These are phyloP conservation scores for Calonectria pteridis DNA, from an alignment of 2,329 filamentous ascomycete genomes.

Conservation along the genomic window DNA sequence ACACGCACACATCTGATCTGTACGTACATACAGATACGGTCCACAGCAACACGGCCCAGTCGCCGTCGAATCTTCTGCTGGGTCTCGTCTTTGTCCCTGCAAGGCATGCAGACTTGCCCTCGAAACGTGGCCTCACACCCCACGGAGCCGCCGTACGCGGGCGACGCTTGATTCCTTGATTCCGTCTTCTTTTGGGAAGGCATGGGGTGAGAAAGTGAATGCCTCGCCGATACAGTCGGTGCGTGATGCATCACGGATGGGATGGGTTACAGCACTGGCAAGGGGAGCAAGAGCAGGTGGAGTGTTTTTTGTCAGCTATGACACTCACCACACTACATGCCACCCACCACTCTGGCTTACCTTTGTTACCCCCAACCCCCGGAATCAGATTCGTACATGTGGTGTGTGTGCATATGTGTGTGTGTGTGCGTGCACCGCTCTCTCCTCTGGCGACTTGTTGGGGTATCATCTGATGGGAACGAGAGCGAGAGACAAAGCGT, in stretches of 20 bases:
- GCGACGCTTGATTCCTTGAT: constrained; percentile 1
- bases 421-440: background rate
- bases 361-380: background rate
- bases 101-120: constrained; percentile 17
- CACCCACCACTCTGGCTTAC: constrained; percentile 15
- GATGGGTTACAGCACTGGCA: constrained; percentile 5
- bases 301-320: constrained; percentile 18
- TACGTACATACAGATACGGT: constrained; percentile 1
- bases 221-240: background rate
- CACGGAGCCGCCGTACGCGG: background rate
- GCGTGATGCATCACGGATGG: constrained; percentile 11
- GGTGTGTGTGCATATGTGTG: background rate
- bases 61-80: constrained; percentile 2
- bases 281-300: constrained; percentile 9
- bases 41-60: constrained; percentile 6
- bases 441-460: constrained; percentile 16
- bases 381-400: background rate
- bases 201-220: background rate
- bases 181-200: constrained; percentile 4
- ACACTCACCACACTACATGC: constrained; percentile 8
- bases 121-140: constrained; percentile 27
- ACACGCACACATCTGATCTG: background rate
- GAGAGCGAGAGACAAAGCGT: background rate
- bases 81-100: constrained; percentile 5
- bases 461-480: constrained; percentile 7